Conservation (phyloP, 2,329 filamentous ascomycete genomes). For the Colletotrichum ledebouriae region DNA sequence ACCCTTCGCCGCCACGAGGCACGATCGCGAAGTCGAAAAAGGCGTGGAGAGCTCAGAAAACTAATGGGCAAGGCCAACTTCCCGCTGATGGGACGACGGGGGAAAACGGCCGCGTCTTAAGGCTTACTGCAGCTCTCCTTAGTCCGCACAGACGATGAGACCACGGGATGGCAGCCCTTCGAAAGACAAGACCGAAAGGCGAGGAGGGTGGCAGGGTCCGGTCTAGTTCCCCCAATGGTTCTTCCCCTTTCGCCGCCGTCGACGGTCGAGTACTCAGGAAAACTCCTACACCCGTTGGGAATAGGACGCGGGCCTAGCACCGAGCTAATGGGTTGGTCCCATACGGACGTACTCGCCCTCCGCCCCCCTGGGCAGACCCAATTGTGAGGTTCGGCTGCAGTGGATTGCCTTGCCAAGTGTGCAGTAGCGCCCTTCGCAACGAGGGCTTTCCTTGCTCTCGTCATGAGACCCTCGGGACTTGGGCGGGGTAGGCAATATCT, state of each 20-base stretch:
- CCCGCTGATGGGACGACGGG: constrained; percentile 28
- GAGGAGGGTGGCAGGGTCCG: constrained; percentile 13
- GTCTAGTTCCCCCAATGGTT: constrained; percentile 3
- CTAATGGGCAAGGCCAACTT: neutral
- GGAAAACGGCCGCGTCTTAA: constrained; percentile 32
- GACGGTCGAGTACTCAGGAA: neutral
- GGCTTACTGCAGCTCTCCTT: constrained; percentile 20
- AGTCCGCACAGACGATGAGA: constrained; percentile 28
- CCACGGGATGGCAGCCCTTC: constrained; percentile 24
- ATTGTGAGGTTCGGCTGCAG: constrained; percentile 35
- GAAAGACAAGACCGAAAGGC: neutral
- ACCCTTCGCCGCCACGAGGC: constrained; percentile 24
- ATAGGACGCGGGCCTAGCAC: constrained; percentile 17
- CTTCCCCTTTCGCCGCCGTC: constrained; percentile 1
- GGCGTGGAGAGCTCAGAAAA: neutral
- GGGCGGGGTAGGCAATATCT: constrained; percentile 37
- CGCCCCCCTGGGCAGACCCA: constrained; percentile 24
- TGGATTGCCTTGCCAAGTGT: constrained; percentile 32
- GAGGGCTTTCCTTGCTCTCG: constrained; percentile 34
- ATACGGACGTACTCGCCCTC: constrained; percentile 27
- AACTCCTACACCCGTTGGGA: constrained; percentile 15
- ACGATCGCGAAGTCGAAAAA: constrained; percentile 1
- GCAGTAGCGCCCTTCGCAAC: constrained; percentile 33
- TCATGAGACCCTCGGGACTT: constrained; percentile 28
- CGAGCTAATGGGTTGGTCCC: constrained; percentile 31